Conservation (phyloP, 345 rosid genomes). For the Gossypium mustelinum region DNA sequence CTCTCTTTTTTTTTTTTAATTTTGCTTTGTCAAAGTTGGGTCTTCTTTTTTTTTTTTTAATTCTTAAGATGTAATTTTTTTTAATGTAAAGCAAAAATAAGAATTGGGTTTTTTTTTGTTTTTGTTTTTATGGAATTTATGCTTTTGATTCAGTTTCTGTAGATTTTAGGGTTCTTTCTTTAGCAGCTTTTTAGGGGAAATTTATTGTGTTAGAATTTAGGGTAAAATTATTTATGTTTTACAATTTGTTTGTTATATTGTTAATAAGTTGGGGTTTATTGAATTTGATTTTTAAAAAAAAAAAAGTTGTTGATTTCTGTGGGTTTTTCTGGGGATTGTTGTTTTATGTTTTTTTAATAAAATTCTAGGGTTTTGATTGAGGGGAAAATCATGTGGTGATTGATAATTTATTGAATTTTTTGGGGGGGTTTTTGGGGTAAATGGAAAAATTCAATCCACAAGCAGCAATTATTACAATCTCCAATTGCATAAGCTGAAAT, state of each 20-base stretch:
- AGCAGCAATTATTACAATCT: constrained; percentile 29
- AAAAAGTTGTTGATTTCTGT: background rate
- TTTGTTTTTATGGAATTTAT: constrained; percentile 34
- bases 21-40: background rate
- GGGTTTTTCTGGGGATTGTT: too few relatives aligned
- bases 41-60: background rate
- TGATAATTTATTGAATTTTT: constrained; percentile 33
- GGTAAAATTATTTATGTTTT: background rate
- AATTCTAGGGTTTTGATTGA: constrained; percentile 45
- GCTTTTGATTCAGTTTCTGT: constrained; percentile 38
- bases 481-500: background rate
- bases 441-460: constrained; percentile 35
- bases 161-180: constrained; percentile 39
- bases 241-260: background rate
- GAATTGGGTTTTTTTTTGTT: constrained; percentile 2
- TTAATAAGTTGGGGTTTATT: background rate
- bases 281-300: background rate
- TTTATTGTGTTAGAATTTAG: background rate
- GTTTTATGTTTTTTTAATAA: background rate
- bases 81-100: background rate
- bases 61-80: background rate
- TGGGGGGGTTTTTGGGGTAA: constrained; percentile 12
- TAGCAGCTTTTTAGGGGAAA: constrained; percentile 21
- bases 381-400: constrained; percentile 35
- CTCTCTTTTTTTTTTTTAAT: background rate